These are phyloP conservation scores for Basipetospora sp. DNA, from an alignment of 2,329 filamentous ascomycete genomes.

Conservation along the genomic window DNA sequence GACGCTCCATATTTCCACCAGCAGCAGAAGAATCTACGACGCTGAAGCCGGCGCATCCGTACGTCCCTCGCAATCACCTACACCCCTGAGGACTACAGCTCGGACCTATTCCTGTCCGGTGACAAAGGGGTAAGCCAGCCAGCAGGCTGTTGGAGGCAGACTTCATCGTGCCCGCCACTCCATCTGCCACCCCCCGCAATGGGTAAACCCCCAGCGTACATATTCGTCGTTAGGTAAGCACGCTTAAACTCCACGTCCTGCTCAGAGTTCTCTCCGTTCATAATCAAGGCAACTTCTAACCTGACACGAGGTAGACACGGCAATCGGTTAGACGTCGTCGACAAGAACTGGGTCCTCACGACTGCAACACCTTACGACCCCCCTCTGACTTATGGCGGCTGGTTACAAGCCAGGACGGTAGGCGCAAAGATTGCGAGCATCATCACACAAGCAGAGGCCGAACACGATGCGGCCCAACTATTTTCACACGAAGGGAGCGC, in stretches of 20 bases:
- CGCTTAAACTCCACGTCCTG: no score
- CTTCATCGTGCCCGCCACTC: no score
- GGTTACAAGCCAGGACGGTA: slow-evolving; percentile 70
- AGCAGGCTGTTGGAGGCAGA: no score
- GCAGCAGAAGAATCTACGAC: no score
- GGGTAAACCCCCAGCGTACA: slow-evolving; percentile 27
- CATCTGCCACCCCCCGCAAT: slow-evolving; percentile 11
- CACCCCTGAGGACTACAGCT: no score
- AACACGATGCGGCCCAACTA: slow-evolving; percentile 20
- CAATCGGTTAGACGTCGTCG: slow-evolving; percentile 81
- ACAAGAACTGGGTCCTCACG: slow-evolving; percentile 87
- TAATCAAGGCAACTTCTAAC: neutral
- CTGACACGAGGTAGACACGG: slow-evolving; percentile 50
- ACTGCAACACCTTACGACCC: slow-evolving; percentile 92
- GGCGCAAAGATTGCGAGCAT: slow-evolving; percentile 73
- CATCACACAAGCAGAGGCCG: slow-evolving; percentile 36
- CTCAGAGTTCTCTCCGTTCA: neutral
- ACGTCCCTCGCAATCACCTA: no score
- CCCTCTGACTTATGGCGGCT: slow-evolving; percentile 85
- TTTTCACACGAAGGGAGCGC: neutral
- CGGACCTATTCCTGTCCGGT: no score
- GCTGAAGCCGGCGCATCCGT: no score
- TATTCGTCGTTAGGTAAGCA: slow-evolving; percentile 28
- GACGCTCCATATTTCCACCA: no score
- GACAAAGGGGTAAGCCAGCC: no score